Base-by-base conservation (phyloP, 805 yeast genomes). In the Wickerhamomyces silvicola region DNA sequence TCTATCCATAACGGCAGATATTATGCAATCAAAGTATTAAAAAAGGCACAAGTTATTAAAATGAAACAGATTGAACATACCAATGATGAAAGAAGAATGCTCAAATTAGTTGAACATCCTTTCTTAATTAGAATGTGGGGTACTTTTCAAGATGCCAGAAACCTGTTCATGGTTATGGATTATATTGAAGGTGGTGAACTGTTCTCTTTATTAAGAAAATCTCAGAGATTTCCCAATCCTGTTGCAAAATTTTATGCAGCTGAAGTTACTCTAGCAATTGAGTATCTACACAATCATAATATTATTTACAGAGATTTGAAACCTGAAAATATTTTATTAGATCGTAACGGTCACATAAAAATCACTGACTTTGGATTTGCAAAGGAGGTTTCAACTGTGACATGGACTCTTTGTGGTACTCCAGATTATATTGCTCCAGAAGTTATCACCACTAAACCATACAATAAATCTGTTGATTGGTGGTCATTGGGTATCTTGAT, bases 361-460 rank as follows among this genome's bases (percentile, higher is more conserved):
- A 70, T 88, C 40, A 85, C 96, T 12, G 97, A 88, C 58, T 88
- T 88, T 56, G 97, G 97, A 1, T 87, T 88, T 57, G 95, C 97
- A 26, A 88, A 88, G 56, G 92, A 83, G 48, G 97, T 88, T 16
- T 78, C 79, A 24, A 87, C 86, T 42, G 94, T 85, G 19, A 88
- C 97, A 3, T 88, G 85, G 74, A 88, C 97, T 0, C 66, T 88
- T 40, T 88, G 97, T 64, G 94, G 94, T 18, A 88, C 97, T 0
- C 97, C 96, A 0, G 96, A 88, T 59, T 88, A 88, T 62, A 86
- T 88, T 47, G 97, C 97, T 1, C 97, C 97, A 2, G 97, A 88
- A 57, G 95, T 88, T 7, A 85, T 88, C 36, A 81, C 94, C 22
- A 81, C 95, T 15, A 87, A 86, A 58, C 94, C 96, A 2, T 88